Base-by-base conservation (phyloP, 495 filamentous ascomycete species). In the Lophium mytilinum region DNA sequence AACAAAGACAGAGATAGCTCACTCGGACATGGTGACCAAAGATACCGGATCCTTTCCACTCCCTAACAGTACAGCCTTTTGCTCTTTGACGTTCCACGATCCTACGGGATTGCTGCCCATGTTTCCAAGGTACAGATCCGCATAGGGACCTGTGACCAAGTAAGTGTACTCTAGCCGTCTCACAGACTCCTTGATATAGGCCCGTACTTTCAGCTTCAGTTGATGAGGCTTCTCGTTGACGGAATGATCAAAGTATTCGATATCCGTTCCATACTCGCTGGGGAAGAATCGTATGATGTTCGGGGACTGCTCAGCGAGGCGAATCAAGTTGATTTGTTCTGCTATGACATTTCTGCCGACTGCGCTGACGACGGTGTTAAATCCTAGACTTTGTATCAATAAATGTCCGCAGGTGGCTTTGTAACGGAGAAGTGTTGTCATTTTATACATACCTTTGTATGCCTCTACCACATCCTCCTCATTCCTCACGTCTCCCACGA, bases 211-310 rank as follows among this genome's bases (percentile, higher is more conserved):
- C 41, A 88, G 76, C 68, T 89, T 88, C 62, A 77, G 70, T 68
- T 87, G 85, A 58, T 89, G 86, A 0, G 86, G 83, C 63, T 77
- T 79, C 69, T 88, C 86, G 35, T 69, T 48, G 19, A 75, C 76
- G 52, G 82, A 85, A 37, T 75, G 72, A 9, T 78, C 72, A 17
- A 76, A 71, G 62, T 87, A 84, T 65, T 84, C 83, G 58, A 88
- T 83, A 55, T 88, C 86, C 0, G 86, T 89, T 55, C 86, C 85
- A 62, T 84, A 88, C 65, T 88, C 85, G 17, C 81, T 85, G 4
- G 85, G 84, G 58, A 86, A 76, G 70, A 88, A 88, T 72, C 81
- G 81, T 57, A 80, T 75, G 17, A 89, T 79, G 40, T 65, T 71
- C 1, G 73, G 64, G 14, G 76, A 75, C 35, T 72, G 73, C 46